Evolutionary conservation across 129 eudicot species (phyloP), one percentile per base, ranked within the genome.

Genomic region (Erigeron canadensis): DNA sequence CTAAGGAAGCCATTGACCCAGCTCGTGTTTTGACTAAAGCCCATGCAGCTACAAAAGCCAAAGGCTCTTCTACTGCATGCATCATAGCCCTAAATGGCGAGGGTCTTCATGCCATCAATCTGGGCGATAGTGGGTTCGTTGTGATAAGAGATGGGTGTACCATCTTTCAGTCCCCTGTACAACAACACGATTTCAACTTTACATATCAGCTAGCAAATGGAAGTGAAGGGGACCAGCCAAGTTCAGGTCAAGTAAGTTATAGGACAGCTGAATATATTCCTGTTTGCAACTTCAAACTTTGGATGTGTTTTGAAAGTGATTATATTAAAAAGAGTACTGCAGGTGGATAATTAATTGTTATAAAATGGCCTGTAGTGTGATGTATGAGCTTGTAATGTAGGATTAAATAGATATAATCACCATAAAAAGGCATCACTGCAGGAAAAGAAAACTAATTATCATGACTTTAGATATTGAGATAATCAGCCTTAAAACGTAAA

Each of bases 61-160:
- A 55, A 66, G 98, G 98, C 57, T 93, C 98, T 47, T 89, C 95
- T 46, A 93, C 98, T 21, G 98, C 96, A 16, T 87, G 95, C 80
- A 93, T 93, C 51, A 84, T 93, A 71, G 86, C 88, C 71, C 88
- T 93, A 10, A 87, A 44, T 53, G 75, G 85, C 9, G 70, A 93
- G 96, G 87, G 76, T 39, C 81, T 94, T 57, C 90, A 86, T 77
- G 97, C 97, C 61, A 84, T 90, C 39, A 94, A 94, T 72, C 83
- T 94, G 15, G 98, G 98, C 38, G 98, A 89, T 66, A 94, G 98
- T 73, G 98, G 97, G 54, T 94, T 94, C 34, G 84, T 94, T 23
- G 74, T 94, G 63, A 78, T 89, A 53, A 87, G 98, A 79, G 96
- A 94, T 50, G 97, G 97, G 11, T 65, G 79, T 62, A 76, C 83